These are phyloP conservation scores for Argentina anserina DNA, from an alignment of 306 rosid species.

Conservation along the genomic window DNA sequence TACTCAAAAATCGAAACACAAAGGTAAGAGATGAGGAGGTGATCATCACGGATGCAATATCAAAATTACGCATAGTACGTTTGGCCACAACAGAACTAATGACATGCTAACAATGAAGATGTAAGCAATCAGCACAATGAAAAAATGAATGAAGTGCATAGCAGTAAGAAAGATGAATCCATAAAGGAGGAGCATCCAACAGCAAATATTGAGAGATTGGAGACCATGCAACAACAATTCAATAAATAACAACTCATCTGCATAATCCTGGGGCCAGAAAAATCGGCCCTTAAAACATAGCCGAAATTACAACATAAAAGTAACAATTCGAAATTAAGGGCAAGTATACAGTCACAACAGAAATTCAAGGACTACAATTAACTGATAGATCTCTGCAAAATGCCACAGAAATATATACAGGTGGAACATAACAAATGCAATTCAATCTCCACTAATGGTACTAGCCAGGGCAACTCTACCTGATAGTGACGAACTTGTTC, in stretches of 20 bases:
- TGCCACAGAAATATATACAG: slow-evolving; percentile 68
- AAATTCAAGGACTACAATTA: slow-evolving; percentile 46
- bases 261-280: slow-evolving; percentile 47
- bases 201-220: slow-evolving; percentile 31
- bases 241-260: slow-evolving; percentile 53
- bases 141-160: not conserved
- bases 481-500: slow-evolving; percentile 95
- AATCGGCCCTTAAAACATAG: slow-evolving; percentile 47
- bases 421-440: slow-evolving; percentile 37
- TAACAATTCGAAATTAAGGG: slow-evolving; percentile 45
- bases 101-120: not conserved
- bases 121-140: not conserved
- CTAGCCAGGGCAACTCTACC: slow-evolving; percentile 52
- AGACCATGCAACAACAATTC: slow-evolving; percentile 41
- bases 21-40: too few species aligned
- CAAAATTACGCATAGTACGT: not conserved
- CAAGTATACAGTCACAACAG: slow-evolving; percentile 36
- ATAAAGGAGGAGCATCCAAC: not conserved
- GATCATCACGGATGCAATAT: not conserved
- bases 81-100: not conserved
- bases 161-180: not conserved
- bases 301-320: slow-evolving; percentile 43
- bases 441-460: slow-evolving; percentile 28
- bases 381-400: slow-evolving; percentile 49
- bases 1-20: too few species aligned